Percentiles rank a stretch among this genome's conserved stretches.
Conservation (phyloP, 495 filamentous ascomycete species). For the Immersiella caudata region DNA sequence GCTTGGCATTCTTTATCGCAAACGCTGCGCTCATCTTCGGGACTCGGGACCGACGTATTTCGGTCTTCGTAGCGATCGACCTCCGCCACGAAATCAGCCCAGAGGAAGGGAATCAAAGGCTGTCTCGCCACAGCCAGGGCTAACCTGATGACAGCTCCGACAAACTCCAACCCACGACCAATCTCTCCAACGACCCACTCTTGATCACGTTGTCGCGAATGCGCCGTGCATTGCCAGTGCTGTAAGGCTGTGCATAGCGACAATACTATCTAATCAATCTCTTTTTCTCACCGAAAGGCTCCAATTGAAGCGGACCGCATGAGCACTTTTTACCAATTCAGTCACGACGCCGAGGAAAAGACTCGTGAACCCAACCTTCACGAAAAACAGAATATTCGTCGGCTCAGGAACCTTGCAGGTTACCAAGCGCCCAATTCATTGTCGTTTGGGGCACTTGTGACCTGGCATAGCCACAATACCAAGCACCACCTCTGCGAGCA, state of each 20-base stretch:
- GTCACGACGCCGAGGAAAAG: neutral
- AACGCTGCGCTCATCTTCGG: neutral
- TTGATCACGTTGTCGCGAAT: neutral
- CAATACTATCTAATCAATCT: neutral
- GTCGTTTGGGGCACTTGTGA: neutral
- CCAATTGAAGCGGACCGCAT: neutral
- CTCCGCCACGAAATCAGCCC: neutral
- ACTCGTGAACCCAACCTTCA: neutral
- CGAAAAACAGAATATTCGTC: neutral
- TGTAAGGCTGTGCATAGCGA: neutral
- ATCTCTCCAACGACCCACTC: neutral
- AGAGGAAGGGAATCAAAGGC: neutral
- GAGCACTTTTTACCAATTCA: neutral
- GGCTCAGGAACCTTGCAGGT: neutral
- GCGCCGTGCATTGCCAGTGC: neutral
- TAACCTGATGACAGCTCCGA: neutral
- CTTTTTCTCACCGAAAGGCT: neutral
- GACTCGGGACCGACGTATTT: neutral
- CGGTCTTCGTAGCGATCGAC: neutral
- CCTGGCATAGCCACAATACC: conserved; percentile 16
- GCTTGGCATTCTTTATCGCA: neutral
- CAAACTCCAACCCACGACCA: neutral
- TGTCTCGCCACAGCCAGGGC: neutral
- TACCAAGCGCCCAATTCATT: conserved; percentile 5
- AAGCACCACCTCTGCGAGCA: neutral